Percentiles rank a stretch among this genome's conserved stretches.
These are phyloP conservation scores for Trichophyton verrucosum DNA, from an alignment of 2,329 filamentous ascomycete genomes.

Conservation along the genomic window DNA sequence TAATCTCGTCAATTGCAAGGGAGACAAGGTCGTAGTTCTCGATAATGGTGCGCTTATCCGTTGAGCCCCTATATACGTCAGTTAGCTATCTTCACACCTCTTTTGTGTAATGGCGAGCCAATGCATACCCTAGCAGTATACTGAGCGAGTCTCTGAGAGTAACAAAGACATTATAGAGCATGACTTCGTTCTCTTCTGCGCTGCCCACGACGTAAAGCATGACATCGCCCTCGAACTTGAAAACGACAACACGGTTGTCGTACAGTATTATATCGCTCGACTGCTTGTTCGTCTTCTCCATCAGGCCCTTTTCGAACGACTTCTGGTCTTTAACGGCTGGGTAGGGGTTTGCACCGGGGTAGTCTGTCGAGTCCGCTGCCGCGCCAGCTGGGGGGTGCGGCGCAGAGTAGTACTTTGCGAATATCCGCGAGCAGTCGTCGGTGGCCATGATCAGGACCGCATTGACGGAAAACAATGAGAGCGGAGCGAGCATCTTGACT, in stretches of 20 bases:
- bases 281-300: slow-evolving; percentile 94
- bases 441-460: slow-evolving; percentile 67
- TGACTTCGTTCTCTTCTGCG: slow-evolving; percentile 88
- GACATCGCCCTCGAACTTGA: slow-evolving; percentile 95
- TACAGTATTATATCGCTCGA: slow-evolving; percentile 93
- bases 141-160: slow-evolving; percentile 83
- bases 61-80: slow-evolving; percentile 57
- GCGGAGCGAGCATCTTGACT: slow-evolving; percentile 55
- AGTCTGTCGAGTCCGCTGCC: slow-evolving; percentile 44
- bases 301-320: slow-evolving; percentile 86
- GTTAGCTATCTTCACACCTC: slow-evolving; percentile 11
- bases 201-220: slow-evolving; percentile 91
- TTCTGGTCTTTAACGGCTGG: slow-evolving; percentile 86
- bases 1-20: slow-evolving; percentile 86
- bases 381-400: slow-evolving; percentile 53
- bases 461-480: slow-evolving; percentile 65
- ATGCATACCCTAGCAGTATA: slow-evolving; percentile 72
- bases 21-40: slow-evolving; percentile 98
- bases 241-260: slow-evolving; percentile 90
- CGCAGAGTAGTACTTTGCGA: slow-evolving; percentile 81
- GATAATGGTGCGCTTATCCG: slow-evolving; percentile 93
- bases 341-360: slow-evolving; percentile 63
- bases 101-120: not conserved
- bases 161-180: slow-evolving; percentile 88
- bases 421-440: slow-evolving; percentile 82